phyloP scores from a whole-genome alignment of 257 asterid species.

The Rehmannia glutinosa region DNA sequence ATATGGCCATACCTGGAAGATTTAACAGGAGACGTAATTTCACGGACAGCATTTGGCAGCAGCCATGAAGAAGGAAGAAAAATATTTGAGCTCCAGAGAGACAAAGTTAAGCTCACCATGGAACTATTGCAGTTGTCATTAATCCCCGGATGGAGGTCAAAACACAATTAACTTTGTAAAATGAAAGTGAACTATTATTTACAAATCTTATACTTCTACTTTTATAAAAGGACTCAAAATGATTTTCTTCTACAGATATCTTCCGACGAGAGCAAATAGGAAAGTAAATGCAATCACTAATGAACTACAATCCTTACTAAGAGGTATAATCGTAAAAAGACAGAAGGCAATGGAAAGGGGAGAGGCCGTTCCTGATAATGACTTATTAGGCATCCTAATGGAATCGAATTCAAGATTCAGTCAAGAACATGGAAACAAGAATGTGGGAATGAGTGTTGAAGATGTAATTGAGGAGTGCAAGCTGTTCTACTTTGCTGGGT shows the following conservation, averaged over 20 bases:
- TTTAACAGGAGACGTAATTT: slow-evolving; percentile 22
- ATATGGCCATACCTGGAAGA: slow-evolving; percentile 23
- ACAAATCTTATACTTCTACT: too few relatives aligned
- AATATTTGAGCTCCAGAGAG: slow-evolving; percentile 23
- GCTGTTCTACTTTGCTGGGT: too few relatives aligned
- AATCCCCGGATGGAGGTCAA: slow-evolving; percentile 33
- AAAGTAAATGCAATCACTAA: not conserved
- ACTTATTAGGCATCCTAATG: slow-evolving; percentile 23
- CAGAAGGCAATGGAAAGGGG: slow-evolving; percentile 12
- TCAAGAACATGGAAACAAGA: slow-evolving; percentile 26
- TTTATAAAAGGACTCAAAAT: too few relatives aligned
- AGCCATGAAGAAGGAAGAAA: slow-evolving; percentile 21
- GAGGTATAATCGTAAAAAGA: slow-evolving; percentile 8
- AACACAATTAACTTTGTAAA: too few relatives aligned
- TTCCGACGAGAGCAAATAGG: slow-evolving; percentile 20
- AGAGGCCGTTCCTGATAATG: slow-evolving; percentile 1
- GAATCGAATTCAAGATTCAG: slow-evolving; percentile 24
- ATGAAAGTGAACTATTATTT: too few relatives aligned
- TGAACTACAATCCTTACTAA: not conserved
- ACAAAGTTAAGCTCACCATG: not conserved
- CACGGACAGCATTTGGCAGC: too few relatives aligned
- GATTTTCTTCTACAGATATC: slow-evolving; percentile 1
- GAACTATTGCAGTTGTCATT: not conserved
- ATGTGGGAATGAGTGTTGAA: too few relatives aligned
- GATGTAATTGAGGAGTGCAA: too few relatives aligned